Evolutionary conservation across 2,329 filamentous ascomycete genomes (phyloP).

Genomic region (Fonsecaea pedrosoi): DNA sequence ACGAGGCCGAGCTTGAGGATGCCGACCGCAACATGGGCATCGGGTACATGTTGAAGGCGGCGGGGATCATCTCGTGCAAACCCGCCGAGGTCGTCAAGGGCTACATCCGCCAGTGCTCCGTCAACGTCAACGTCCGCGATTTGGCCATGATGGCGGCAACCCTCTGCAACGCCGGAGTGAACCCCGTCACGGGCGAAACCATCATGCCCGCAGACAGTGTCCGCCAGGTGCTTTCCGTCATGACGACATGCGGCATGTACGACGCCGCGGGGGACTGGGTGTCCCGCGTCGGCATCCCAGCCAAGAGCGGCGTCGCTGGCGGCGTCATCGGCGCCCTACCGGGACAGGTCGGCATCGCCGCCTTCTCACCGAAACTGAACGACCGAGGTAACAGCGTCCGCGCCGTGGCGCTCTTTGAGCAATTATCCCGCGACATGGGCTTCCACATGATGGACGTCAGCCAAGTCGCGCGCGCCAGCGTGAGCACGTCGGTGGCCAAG

Average conservation of each 20-base stretch:
- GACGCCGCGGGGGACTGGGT: constrained; percentile 28
- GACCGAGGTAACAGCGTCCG: constrained; percentile 28
- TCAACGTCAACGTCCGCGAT: constrained; percentile 33
- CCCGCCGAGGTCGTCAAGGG: constrained; percentile 32
- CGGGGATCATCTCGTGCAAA: constrained; percentile 29
- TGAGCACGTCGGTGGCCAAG: constrained; percentile 32
- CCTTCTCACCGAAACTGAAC: constrained; percentile 30
- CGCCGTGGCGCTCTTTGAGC: constrained; percentile 28
- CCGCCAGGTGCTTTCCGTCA: constrained; percentile 31
- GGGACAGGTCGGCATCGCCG: constrained; percentile 31
- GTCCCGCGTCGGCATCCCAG: constrained; percentile 29
- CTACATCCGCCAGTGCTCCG: constrained; percentile 32
- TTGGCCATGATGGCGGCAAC: constrained; percentile 31
- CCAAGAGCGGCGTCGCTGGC: constrained; percentile 31
- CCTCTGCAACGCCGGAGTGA: constrained; percentile 30
- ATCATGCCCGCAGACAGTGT: constrained; percentile 31
- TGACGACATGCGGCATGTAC: constrained; percentile 33
- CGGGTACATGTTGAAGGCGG: constrained; percentile 31
- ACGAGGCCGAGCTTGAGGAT: constrained; percentile 30
- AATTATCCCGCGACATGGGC: constrained; percentile 31
- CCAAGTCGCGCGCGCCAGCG: constrained; percentile 29
- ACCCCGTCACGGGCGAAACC: constrained; percentile 28
- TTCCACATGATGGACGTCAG: constrained; percentile 34
- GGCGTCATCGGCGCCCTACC: constrained; percentile 29
- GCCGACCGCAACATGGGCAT: constrained; percentile 32